phyloP scores from a whole-genome alignment of 73 alveolate genomes.

The Paramecium caudatum region DNA sequence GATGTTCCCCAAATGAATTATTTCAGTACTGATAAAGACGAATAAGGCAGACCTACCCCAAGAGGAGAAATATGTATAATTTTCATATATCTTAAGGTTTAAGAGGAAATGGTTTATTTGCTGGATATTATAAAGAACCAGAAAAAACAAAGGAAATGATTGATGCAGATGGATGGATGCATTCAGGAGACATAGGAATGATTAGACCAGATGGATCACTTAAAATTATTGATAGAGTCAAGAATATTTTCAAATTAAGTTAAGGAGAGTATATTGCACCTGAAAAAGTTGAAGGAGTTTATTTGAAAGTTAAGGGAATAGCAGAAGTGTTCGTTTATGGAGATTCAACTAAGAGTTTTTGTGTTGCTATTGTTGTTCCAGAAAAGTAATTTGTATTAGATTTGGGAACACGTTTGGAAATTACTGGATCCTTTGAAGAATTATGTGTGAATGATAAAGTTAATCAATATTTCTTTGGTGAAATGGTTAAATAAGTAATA shows the following conservation, averaged over 20 bases:
- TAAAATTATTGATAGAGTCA: slow-evolving; percentile 93
- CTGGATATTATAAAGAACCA: slow-evolving; percentile 91
- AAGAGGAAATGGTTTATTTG: slow-evolving; percentile 88
- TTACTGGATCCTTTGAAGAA: slow-evolving; percentile 71
- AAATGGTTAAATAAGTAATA: slow-evolving; percentile 72
- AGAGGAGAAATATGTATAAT: slow-evolving; percentile 90
- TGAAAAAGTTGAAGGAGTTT: slow-evolving; percentile 93
- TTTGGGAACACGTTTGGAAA: slow-evolving; percentile 40
- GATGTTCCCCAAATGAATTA: slow-evolving; percentile 93
- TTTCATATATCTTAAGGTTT: background rate
- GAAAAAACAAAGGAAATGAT: slow-evolving; percentile 92
- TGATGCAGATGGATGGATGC: slow-evolving; percentile 96
- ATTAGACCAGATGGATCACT: slow-evolving; percentile 80
- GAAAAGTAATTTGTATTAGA: slow-evolving; percentile 82
- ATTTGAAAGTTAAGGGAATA: slow-evolving; percentile 83
- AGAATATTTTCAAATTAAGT: slow-evolving; percentile 92
- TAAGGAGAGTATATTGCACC: slow-evolving; percentile 98
- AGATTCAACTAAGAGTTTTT: slow-evolving; percentile 87
- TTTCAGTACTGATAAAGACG: slow-evolving; percentile 84
- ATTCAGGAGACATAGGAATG: slow-evolving; percentile 96
- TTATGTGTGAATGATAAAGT: slow-evolving; percentile 68
- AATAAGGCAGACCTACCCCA: slow-evolving; percentile 88
- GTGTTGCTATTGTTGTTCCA: slow-evolving; percentile 94
- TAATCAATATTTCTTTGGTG: slow-evolving; percentile 44
- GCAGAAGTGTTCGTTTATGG: slow-evolving; percentile 96